Evolutionary conservation across 352 stramenopile genomes (phyloP).

Genomic region (Globisporangium mamillatum): DNA sequence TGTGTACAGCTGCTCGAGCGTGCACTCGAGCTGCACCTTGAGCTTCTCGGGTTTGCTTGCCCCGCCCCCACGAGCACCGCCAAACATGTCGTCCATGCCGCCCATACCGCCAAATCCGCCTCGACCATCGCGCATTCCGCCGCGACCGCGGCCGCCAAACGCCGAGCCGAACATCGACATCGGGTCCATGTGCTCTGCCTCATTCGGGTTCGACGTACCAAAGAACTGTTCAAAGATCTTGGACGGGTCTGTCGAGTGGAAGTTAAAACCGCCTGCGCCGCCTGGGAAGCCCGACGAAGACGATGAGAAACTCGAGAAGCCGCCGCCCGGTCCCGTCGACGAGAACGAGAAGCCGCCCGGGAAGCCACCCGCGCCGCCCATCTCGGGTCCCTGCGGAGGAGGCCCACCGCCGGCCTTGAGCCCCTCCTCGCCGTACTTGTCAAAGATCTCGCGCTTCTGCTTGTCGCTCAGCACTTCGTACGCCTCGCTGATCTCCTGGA

Average conservation of each 20-base stretch:
- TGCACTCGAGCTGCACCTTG: conserved; percentile 89
- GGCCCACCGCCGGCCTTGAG: conserved; percentile 53
- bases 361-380: conserved; percentile 20
- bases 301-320: conserved; percentile 47
- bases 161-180: conserved; percentile 56
- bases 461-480: conserved; percentile 94
- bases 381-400: conserved; percentile 17
- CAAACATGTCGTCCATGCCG: conserved; percentile 33
- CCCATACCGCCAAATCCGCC: conserved; percentile 43
- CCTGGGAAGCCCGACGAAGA: conserved; percentile 49
- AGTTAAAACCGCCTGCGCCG: conserved; percentile 45
- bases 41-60: conserved; percentile 42
- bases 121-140: background rate
- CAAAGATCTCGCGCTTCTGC: conserved; percentile 91
- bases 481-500: conserved; percentile 91
- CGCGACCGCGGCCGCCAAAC: conserved; percentile 17
- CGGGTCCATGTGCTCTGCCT: conserved; percentile 67
- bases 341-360: conserved; percentile 38
- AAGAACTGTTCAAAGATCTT: conserved; percentile 93
- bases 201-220: conserved; percentile 75
- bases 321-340: conserved; percentile 7
- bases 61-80: conserved; percentile 41
- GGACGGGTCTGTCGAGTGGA: conserved; percentile 75
- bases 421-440: conserved; percentile 91
- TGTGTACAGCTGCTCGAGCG: conserved; percentile 87